A percentile compares a stretch with the other conserved stretches of the same genome.
Evolutionary conservation across 805 yeast species (phyloP).

Genomic region (Debaryomyces prosopidis): DNA sequence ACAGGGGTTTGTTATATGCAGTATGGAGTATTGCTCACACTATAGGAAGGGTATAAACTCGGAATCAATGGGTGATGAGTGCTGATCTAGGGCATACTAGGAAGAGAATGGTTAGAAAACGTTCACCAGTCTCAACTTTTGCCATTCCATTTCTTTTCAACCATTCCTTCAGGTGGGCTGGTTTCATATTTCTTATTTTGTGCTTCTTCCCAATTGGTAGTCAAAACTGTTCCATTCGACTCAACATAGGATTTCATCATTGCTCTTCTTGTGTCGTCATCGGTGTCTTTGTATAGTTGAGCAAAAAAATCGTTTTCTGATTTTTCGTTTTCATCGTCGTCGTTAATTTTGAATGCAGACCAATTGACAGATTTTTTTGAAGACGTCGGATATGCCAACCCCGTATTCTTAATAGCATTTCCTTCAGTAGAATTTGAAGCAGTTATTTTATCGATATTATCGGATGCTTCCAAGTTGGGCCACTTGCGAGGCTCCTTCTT

Average conservation of each 20-base stretch:
- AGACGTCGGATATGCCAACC: constrained; percentile 57
- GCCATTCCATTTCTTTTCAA: constrained; percentile 51
- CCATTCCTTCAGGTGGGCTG: constrained; percentile 75
- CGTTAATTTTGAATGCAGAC: constrained; percentile 53
- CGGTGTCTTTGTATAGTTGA: constrained; percentile 72
- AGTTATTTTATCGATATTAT: constrained; percentile 1
- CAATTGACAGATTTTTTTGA: constrained; percentile 67
- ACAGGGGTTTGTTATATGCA: too few relatives aligned
- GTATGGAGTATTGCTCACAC: too few relatives aligned
- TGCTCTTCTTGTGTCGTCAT: constrained; percentile 85
- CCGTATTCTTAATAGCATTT: constrained; percentile 8
- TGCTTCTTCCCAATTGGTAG: constrained; percentile 94
- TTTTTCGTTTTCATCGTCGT: constrained; percentile 46
- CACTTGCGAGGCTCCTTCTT: constrained; percentile 53
- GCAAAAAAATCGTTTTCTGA: constrained; percentile 72
- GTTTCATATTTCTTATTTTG: constrained; percentile 61
- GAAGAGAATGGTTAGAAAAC: too few relatives aligned
- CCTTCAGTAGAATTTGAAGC: constrained; percentile 4
- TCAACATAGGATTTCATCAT: constrained; percentile 97
- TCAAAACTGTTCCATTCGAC: constrained; percentile 89
- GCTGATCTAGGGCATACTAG: too few relatives aligned
- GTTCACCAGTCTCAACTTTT: not conserved
- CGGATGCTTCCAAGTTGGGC: constrained; percentile 49
- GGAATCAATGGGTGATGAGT: too few relatives aligned
- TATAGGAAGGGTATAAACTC: too few relatives aligned